phyloP scores from a whole-genome alignment of 345 rosid genomes.

The Xanthoceras sorbifolium region DNA sequence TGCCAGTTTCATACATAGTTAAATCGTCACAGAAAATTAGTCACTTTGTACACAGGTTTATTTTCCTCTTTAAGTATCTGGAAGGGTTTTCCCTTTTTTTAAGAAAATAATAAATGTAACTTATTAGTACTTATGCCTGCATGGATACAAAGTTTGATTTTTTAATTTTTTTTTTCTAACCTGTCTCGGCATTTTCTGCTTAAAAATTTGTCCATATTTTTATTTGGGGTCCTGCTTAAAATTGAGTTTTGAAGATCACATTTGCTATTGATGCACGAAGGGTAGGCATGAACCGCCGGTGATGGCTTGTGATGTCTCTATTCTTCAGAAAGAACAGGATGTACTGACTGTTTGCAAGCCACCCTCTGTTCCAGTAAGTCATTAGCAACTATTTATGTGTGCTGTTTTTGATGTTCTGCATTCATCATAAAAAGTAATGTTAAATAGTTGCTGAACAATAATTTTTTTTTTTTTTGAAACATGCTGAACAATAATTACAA shows the following conservation, averaged over 20 bases:
- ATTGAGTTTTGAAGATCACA: slow-evolving; percentile 16
- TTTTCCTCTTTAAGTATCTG: not conserved
- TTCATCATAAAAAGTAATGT: not conserved
- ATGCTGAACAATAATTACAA: too few relatives aligned
- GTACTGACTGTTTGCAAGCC: slow-evolving; percentile 88
- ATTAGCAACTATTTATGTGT: slow-evolving; percentile 3
- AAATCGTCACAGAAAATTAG: slow-evolving; percentile 81
- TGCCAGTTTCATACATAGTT: slow-evolving; percentile 73
- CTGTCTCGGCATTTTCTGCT: not conserved
- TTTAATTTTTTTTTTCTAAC: not conserved
- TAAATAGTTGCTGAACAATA: slow-evolving; percentile 1
- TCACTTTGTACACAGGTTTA: slow-evolving; percentile 86
- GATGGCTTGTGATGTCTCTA: slow-evolving; percentile 54
- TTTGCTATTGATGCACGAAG: slow-evolving; percentile 37
- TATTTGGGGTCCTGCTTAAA: not conserved
- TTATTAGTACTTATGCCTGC: not conserved
- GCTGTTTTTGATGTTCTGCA: not conserved
- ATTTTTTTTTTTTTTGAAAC: too few relatives aligned
- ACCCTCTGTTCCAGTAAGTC: slow-evolving; percentile 84
- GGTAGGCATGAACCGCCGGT: slow-evolving; percentile 94
- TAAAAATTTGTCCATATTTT: not conserved
- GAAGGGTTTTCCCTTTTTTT: not conserved
- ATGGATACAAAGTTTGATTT: not conserved
- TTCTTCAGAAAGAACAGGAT: slow-evolving; percentile 70
- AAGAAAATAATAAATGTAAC: too few relatives aligned